These are phyloP conservation scores for Actinomortierella ambigua DNA, from an alignment of 371 early-diverging fungal species.

Conservation along the genomic window DNA sequence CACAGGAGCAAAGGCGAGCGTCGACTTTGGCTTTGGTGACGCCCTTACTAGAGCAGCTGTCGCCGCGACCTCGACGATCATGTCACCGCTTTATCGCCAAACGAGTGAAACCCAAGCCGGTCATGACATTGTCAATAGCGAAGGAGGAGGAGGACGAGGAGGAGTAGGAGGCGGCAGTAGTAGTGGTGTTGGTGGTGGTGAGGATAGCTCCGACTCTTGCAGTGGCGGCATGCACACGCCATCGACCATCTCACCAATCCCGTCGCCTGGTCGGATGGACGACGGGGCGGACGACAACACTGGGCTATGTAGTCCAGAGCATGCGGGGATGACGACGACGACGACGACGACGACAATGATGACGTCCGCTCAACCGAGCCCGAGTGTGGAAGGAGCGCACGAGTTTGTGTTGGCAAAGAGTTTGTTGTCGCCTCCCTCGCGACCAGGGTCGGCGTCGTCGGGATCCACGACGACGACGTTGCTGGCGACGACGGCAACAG, in stretches of 20 bases:
- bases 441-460: not conserved
- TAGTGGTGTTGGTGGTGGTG: slow-evolving; percentile 1
- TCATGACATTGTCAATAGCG: too few species aligned
- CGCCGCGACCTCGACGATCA: too few species aligned
- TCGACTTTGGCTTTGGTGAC: not conserved
- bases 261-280: slow-evolving; percentile 31
- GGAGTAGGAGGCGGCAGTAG: slow-evolving; percentile 12
- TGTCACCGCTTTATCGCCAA: too few species aligned
- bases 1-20: not conserved
- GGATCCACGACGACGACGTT: not conserved
- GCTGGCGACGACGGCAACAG: not conserved
- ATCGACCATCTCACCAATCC: slow-evolving; percentile 46
- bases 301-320: too few species aligned
- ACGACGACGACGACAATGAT: not conserved
- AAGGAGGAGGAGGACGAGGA: slow-evolving; percentile 23
- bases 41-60: too few species aligned
- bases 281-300: too few species aligned
- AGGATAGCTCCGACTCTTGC: slow-evolving; percentile 10
- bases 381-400: not conserved
- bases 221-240: slow-evolving; percentile 35
- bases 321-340: not conserved
- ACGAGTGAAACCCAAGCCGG: too few species aligned
- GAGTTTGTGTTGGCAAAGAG: not conserved
- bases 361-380: not conserved
- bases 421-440: not conserved